These are phyloP conservation scores for Kwoniella sp. DNA, from an alignment of 768 basidiomycete genomes.

Conservation along the genomic window DNA sequence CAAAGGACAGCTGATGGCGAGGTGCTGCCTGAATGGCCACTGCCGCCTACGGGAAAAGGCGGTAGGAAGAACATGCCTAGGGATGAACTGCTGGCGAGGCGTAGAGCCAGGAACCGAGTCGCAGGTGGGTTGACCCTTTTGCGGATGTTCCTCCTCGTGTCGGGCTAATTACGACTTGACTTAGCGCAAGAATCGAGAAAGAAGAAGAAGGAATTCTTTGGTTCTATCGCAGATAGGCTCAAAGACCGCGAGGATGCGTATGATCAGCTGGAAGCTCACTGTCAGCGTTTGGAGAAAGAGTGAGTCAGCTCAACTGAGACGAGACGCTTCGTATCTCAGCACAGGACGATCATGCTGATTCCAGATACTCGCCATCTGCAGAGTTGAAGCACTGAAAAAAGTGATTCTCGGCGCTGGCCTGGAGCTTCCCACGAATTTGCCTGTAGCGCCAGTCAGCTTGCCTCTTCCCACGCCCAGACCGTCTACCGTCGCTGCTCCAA, in stretches of 20 bases:
- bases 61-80: constrained; percentile 35
- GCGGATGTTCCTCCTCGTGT: background rate
- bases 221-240: constrained; percentile 20
- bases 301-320: constrained; percentile 10
- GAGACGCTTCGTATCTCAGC: background rate
- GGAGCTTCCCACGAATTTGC: constrained; percentile 15
- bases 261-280: constrained; percentile 18
- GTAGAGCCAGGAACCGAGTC: constrained; percentile 33
- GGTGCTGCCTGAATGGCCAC: constrained; percentile 27
- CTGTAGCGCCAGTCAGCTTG: background rate
- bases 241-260: constrained; percentile 20
- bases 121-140: constrained; percentile 27
- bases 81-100: constrained; percentile 35
- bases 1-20: constrained; percentile 4
- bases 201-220: constrained; percentile 33
- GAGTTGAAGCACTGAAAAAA: constrained; percentile 21
- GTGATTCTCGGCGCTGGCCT: constrained; percentile 20
- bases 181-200: constrained; percentile 31
- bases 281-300: constrained; percentile 24
- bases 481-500: background rate
- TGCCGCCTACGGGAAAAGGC: constrained; percentile 28
- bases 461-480: constrained; percentile 5
- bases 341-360: background rate
- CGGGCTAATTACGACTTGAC: too few species aligned
- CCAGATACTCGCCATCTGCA: background rate